Percentiles rank a stretch among this genome's conserved stretches.
Evolutionary conservation across 768 basidiomycete genomes (phyloP).

Genomic region (Dictyophora rubrovolvata): DNA sequence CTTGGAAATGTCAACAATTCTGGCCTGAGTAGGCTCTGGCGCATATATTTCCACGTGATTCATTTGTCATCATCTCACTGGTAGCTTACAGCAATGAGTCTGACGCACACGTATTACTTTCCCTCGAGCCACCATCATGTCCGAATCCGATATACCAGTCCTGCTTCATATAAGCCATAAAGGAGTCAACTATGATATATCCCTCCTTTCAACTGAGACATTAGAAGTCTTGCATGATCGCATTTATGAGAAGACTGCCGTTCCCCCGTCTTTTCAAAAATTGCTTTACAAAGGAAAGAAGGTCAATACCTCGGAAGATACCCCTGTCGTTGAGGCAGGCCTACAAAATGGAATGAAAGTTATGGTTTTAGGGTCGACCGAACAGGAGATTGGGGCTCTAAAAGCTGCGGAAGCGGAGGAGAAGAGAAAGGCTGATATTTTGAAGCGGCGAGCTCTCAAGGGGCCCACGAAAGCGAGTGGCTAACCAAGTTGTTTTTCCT

Average conservation of each 20-base stretch:
- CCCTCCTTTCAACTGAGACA: constrained; percentile 38
- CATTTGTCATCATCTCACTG: not conserved
- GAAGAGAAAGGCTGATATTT: constrained; percentile 44
- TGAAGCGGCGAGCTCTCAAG: constrained; percentile 48
- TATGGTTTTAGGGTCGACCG: constrained; percentile 61
- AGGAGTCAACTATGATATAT: constrained; percentile 28
- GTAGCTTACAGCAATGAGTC: not conserved
- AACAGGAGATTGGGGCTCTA: constrained; percentile 44
- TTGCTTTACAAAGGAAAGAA: constrained; percentile 64
- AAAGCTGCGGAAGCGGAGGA: constrained; percentile 48
- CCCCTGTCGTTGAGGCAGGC: constrained; percentile 36
- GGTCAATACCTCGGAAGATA: constrained; percentile 19
- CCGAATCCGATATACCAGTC: not conserved
- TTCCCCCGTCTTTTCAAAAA: constrained; percentile 60
- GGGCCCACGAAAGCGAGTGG: constrained; percentile 44
- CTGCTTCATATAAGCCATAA: constrained; percentile 6
- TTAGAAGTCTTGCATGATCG: constrained; percentile 39
- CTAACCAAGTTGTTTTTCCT: not conserved
- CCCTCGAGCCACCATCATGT: not conserved
- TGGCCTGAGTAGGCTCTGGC: too few species aligned
- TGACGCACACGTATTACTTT: not conserved
- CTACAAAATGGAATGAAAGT: constrained; percentile 56
- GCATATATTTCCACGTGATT: not conserved
- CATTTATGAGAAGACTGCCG: constrained; percentile 54
- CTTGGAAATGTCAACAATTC: too few species aligned